Evolutionary conservation across 768 basidiomycete genomes (phyloP).

Genomic region (Kwoniella heveanensis): DNA sequence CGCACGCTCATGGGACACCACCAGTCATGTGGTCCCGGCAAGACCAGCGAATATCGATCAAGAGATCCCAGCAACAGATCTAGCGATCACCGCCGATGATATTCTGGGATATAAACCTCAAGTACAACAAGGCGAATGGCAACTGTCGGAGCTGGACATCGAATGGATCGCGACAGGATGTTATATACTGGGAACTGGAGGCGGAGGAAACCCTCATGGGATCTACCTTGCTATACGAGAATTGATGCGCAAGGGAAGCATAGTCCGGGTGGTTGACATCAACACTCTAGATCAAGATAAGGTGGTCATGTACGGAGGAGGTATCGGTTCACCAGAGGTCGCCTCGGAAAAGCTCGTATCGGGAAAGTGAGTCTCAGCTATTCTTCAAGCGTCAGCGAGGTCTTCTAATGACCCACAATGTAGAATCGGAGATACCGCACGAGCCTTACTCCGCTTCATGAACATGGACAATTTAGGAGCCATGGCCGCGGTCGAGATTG

Average conservation of each 20-base stretch:
- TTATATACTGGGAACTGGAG: constrained; percentile 66
- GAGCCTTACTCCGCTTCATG: background rate
- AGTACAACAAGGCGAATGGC: constrained; percentile 59
- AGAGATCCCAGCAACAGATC: constrained; percentile 10
- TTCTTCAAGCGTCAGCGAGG: no score
- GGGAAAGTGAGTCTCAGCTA: background rate
- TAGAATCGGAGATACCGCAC: background rate
- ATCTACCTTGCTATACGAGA: constrained; percentile 61
- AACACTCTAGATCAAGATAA: constrained; percentile 54
- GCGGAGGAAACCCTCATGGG: constrained; percentile 66
- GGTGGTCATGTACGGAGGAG: constrained; percentile 58
- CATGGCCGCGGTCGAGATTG: constrained; percentile 57
- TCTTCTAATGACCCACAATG: background rate
- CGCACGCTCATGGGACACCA: background rate
- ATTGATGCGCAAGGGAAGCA: constrained; percentile 61
- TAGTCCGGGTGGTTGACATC: constrained; percentile 61
- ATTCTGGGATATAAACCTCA: constrained; percentile 57
- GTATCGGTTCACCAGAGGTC: constrained; percentile 37
- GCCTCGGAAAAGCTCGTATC: constrained; percentile 51
- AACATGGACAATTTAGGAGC: constrained; percentile 35
- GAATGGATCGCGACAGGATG: constrained; percentile 68
- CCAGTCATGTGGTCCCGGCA: constrained; percentile 3
- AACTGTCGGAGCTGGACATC: constrained; percentile 60
- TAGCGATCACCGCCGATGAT: constrained; percentile 33
- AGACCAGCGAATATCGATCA: constrained; percentile 9